phyloP scores from a whole-genome alignment of 225 moss, liverwort and hornwort genomes.

The Pseudoscleropodium purum region DNA sequence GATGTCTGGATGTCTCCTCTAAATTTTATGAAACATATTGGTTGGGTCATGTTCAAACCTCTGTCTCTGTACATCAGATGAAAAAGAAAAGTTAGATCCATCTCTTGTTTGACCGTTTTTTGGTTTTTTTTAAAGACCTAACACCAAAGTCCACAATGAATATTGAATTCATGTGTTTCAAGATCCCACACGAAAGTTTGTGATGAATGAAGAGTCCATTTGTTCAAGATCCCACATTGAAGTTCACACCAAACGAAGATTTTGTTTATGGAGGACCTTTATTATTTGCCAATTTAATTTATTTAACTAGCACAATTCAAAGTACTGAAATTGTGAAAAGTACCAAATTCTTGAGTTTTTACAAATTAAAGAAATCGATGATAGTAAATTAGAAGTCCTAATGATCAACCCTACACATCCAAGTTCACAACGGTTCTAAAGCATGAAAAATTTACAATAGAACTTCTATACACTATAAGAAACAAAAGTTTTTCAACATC shows the following conservation, averaged over 20 bases:
- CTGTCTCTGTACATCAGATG: neutral
- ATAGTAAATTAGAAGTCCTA: neutral
- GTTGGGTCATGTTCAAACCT: neutral
- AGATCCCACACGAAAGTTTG: neutral
- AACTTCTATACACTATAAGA: too few species aligned
- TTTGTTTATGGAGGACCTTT: neutral
- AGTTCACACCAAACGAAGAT: neutral
- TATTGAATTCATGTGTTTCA: neutral
- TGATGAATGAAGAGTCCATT: too few species aligned
- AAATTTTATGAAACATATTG: neutral
- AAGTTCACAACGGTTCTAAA: too few species aligned
- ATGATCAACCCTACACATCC: neutral
- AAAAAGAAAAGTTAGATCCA: neutral
- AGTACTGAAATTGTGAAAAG: neutral
- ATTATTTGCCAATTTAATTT: neutral
- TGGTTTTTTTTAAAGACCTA: too few species aligned
- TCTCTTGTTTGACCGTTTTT: neutral
- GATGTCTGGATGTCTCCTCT: neutral
- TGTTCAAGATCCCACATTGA: neutral
- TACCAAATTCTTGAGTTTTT: neutral
- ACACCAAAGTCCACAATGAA: neutral
- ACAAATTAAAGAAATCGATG: neutral
- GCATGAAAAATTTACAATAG: too few species aligned
- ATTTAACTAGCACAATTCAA: too few species aligned
- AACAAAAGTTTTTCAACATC: too few species aligned